Percentiles rank a stretch among this genome's conserved stretches.
Evolutionary conservation across 1,139 yeast genomes (phyloP).

Genomic region (Meyerozyma athensensis): DNA sequence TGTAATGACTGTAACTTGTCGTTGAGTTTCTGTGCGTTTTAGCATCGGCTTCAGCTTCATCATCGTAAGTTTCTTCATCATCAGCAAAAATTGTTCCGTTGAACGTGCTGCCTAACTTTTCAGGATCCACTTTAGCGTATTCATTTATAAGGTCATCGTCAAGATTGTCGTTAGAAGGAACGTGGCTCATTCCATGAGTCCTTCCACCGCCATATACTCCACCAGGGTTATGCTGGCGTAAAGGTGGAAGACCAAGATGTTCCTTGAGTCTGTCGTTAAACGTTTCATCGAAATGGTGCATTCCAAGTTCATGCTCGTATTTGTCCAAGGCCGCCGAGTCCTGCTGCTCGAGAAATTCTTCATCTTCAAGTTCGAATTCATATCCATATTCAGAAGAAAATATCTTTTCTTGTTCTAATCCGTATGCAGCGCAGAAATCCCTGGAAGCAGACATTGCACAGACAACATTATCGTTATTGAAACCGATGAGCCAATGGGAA

Average conservation of each 20-base stretch:
- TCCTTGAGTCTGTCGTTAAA: neutral
- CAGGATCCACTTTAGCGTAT: neutral
- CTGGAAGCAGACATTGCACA: conserved; percentile 28
- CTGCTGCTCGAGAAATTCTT: conserved; percentile 2
- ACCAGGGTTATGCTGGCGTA: neutral
- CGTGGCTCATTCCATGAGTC: neutral
- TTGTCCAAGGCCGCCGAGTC: neutral
- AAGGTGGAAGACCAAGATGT: neutral
- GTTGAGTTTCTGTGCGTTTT: neutral
- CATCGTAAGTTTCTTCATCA: neutral
- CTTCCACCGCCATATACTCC: neutral
- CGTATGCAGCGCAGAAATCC: conserved; percentile 23
- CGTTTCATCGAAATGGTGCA: conserved; percentile 1
- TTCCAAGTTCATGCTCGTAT: conserved; percentile 1
- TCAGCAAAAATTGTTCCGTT: conserved; percentile 1
- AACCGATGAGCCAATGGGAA: conserved; percentile 13
- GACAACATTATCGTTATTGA: conserved; percentile 25
- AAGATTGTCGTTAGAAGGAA: too few species aligned
- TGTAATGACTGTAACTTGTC: neutral
- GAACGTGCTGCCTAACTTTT: neutral
- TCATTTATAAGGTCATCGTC: neutral
- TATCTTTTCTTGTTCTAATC: conserved; percentile 11
- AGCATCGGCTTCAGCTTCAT: neutral
- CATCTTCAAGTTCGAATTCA: conserved; percentile 1
- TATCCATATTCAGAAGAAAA: neutral